Evolutionary conservation across 2,329 filamentous ascomycete genomes (phyloP).

Genomic region (Monosporascus sp.): DNA sequence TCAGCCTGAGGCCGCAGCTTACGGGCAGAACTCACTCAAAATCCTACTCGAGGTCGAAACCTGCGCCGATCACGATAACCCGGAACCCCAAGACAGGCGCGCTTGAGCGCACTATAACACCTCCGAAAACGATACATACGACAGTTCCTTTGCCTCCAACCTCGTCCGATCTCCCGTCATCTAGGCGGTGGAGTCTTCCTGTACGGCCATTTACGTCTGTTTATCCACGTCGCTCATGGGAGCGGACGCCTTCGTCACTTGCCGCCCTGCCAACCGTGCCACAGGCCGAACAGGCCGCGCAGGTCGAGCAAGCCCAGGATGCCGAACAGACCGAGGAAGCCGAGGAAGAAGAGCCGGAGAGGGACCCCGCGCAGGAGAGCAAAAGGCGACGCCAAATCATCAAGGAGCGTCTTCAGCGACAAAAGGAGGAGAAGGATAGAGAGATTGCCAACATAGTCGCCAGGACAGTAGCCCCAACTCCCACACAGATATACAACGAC

Average conservation of each 20-base stretch:
- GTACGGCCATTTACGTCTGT: background rate
- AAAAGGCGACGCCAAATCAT: conserved; percentile 3
- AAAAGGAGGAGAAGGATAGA: conserved; percentile 12
- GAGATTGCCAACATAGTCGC: conserved; percentile 13
- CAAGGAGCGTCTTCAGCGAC: conserved; percentile 11
- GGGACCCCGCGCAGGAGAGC: background rate
- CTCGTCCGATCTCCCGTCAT: background rate
- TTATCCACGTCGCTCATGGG: background rate
- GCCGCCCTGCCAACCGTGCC: background rate
- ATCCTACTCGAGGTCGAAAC: conserved; percentile 12
- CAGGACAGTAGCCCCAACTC: conserved; percentile 2
- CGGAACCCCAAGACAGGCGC: conserved; percentile 17
- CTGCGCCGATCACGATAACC: conserved; percentile 16
- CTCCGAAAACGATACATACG: background rate
- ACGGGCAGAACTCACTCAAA: conserved; percentile 14
- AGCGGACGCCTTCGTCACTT: background rate
- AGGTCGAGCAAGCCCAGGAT: background rate
- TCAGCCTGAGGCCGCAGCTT: conserved; percentile 10
- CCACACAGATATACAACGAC: background rate
- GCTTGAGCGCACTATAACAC: conserved; percentile 5
- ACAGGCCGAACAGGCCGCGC: background rate
- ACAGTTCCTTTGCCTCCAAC: conserved; percentile 4
- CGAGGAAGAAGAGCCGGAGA: background rate
- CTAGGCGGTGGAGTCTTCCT: conserved; percentile 8
- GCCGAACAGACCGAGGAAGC: background rate